Base-by-base conservation (phyloP, 1,284 basidiomycete species). In the Pulchroboletus neoregius region DNA sequence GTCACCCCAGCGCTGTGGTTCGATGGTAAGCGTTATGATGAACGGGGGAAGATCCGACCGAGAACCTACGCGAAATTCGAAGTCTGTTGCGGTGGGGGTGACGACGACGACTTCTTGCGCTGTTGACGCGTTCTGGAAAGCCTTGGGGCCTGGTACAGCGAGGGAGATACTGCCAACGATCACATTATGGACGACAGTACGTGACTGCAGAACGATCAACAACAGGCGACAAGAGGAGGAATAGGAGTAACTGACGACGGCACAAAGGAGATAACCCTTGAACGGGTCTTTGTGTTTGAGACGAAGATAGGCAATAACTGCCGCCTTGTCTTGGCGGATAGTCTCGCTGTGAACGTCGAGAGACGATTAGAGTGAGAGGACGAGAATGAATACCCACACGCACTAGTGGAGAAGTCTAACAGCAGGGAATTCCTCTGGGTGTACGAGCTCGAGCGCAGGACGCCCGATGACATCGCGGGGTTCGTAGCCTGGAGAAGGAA, bases 21-120 rank as follows among this genome's bases (percentile, higher is more conserved):
- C 26, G 37, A 48, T 37, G 20, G 49, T 51, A 27, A 56, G 49
- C 45, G 22, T 6, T 43, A 27, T 15, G 34, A 44, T n/a, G 48
- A 31, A 43, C 27, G 48, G 20, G 20, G 31, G 39, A 51, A 49
- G 45, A 60, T 58, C 48, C 24, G 40, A 46, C 9, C 6, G 46
- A 44, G 49, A 51, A 58, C 77, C 59, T 59, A 87, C 86, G 53
- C 80, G 72, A 61, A 84, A 82, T 59, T 86, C 77, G 49, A 87
- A 82, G 56, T 83, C 77, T 22, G 71, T 68, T 2, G 84, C 81
- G 13, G 71, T 72, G 5, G 83, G 82, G 1, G 83, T 79, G 43
- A 88, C 76, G 33, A 88, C 76, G 16, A 78, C 78, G 51, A 88
- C 79, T 66, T 88, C 85, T 63, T 86, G 83, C 0, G 85, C 85